These are phyloP conservation scores for Hanseniaspora nectarophila DNA, from an alignment of 805 yeast species.

Conservation along the genomic window DNA sequence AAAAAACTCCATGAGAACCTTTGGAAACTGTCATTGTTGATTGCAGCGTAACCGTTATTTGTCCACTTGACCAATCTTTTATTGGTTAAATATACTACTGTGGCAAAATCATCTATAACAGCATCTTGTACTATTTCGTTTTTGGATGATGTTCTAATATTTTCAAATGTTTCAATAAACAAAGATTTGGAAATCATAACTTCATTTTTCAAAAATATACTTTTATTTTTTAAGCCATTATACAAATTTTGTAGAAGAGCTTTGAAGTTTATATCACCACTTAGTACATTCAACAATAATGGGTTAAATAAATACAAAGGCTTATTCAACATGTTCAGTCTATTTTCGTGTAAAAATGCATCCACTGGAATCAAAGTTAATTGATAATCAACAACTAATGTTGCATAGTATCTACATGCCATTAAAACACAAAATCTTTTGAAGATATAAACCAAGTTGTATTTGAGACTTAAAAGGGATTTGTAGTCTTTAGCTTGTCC, in stretches of 20 bases:
- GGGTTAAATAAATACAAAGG: constrained; percentile 1
- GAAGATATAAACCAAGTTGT: neutral
- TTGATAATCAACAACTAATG: constrained; percentile 1
- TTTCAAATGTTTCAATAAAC: neutral
- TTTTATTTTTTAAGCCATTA: neutral
- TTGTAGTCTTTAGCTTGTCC: neutral
- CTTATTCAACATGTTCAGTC: neutral
- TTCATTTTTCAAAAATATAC: neutral
- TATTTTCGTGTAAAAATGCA: neutral
- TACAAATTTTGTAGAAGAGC: neutral
- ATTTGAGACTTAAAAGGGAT: neutral
- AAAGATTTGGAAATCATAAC: neutral
- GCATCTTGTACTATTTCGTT: neutral
- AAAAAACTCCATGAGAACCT: constrained; percentile 7
- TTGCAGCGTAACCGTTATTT: neutral
- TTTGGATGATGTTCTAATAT: neutral
- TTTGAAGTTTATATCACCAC: neutral
- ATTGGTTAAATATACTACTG: constrained; percentile 5
- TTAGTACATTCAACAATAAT: neutral
- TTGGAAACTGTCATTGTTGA: constrained; percentile 4
- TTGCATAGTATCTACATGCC: constrained; percentile 10
- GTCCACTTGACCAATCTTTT: constrained; percentile 12
- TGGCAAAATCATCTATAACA: constrained; percentile 1
- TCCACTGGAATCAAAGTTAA: neutral
- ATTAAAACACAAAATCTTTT: constrained; percentile 10